Base-by-base conservation (phyloP, 2,329 filamentous ascomycete genomes). In the Verticillium albo-atrum region DNA sequence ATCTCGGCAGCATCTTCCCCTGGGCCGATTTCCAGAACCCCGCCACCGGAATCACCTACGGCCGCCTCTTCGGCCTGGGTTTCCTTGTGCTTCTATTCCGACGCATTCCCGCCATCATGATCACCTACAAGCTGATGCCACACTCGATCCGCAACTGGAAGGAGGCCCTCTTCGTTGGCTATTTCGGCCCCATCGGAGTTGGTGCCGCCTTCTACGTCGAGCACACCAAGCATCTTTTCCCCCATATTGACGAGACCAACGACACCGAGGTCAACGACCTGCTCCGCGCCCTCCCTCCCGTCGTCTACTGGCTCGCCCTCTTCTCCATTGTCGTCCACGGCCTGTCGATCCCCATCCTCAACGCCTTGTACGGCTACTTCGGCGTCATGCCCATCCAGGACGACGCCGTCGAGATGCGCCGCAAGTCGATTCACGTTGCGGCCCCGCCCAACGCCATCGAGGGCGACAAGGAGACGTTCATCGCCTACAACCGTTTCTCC, bases 101-200 rank as follows among this genome's bases (percentile, higher is more conserved):
- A 15, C 81, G 84, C 1, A 83, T 87, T 28, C 84, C 84, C 1
- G 77, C 82, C 2, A 78, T 86, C 10, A 68, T 86, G 55, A 56
- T 80, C 10, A 72, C 76, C 1, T 86, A 86, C 68, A 82, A 80
- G 63, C 71, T 83, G 6, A 83, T 86, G 79, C 82, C 82, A 0
- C 71, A 71, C 2, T 75, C 79, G 0, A 77, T 80, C 59, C 76
- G 76, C n/a, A 71, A 77, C 64, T 85, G 79, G 75, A 82, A 80
- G 63, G 83, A 87, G 61, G 84, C 83, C 0, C 65, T 87, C 0
- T 86, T 87, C 60, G 83, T 86, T 81, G 84, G 84, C 0, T 85
- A 86, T 61, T 92, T 93, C 65, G 90, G 89, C 0, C 90, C 90
- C 0, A 92, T 92, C 54, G 90, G 90, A 2, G 89, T 91, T 9